These are phyloP conservation scores for Colletotrichum cereale DNA, from an alignment of 2,329 filamentous ascomycete species.

Conservation along the genomic window DNA sequence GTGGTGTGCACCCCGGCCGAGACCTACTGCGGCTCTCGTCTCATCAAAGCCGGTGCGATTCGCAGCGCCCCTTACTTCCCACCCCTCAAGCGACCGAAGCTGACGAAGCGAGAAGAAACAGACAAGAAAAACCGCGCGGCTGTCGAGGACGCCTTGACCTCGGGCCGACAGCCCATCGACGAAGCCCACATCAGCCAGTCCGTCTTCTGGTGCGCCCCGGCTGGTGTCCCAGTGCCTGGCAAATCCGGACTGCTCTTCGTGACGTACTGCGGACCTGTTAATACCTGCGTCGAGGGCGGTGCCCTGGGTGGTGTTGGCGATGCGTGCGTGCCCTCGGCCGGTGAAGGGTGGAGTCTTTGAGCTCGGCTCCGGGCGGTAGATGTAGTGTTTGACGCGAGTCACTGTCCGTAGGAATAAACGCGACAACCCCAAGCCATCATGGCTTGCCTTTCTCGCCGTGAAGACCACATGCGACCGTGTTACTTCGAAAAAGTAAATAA, in stretches of 20 bases:
- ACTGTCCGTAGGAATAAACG: neutral
- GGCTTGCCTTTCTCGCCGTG: too few species aligned
- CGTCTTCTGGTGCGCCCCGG: constrained; percentile 34
- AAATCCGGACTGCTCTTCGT: constrained; percentile 25
- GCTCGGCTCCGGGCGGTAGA: neutral
- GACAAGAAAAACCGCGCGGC: constrained; percentile 15
- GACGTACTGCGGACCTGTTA: constrained; percentile 29
- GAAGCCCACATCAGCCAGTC: constrained; percentile 25
- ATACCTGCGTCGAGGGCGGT: constrained; percentile 24
- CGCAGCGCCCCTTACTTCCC: neutral
- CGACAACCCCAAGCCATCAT: too few species aligned
- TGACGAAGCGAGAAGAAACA: neutral
- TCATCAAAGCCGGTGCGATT: constrained; percentile 26
- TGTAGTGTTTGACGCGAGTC: neutral
- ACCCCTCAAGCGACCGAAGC: neutral
- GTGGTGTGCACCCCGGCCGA: constrained; percentile 22
- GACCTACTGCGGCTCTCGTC: constrained; percentile 32
- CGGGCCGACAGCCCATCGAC: constrained; percentile 27
- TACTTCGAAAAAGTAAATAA: too few species aligned
- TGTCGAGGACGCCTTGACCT: constrained; percentile 11
- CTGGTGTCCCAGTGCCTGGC: constrained; percentile 19
- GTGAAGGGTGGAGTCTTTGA: neutral
- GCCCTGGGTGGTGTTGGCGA: constrained; percentile 29
- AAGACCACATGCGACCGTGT: too few species aligned
- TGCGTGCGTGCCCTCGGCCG: constrained; percentile 7